Evolutionary conservation across 176 grass and related monocot genomes (phyloP), one percentile per base, ranked within the genome.

Genomic region (Typha latifolia): DNA sequence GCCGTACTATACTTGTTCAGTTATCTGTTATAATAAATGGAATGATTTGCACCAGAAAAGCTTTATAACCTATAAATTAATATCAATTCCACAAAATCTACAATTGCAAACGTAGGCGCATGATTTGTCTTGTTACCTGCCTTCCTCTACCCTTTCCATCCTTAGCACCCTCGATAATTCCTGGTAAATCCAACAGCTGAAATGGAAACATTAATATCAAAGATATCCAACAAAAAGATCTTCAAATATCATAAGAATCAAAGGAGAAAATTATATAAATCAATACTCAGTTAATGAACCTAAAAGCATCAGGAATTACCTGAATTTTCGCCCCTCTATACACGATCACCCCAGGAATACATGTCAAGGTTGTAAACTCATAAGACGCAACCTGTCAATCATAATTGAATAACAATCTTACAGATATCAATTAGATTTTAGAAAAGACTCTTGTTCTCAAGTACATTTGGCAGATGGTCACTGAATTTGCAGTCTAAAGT

Each of bases 101-200:
- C 53, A 19, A 21, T 10, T 12, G 53, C 7, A 11, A 59, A 10
- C n/a, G 37, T 51, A 47, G n/a, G 56, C 68, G 27, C 53, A 65
- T 7, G 48, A 5, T 14, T 43, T 50, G 20, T 20, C 47, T 79
- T 47, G 68, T 56, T 85, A 99, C 94, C 94, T 99, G 94, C 78
- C 94, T 99, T 55, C 94, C 94, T 99, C 94, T 86, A 71, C 94
- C 94, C 75, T 99, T 99, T 69, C 94, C 94, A 81, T 99, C 94
- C 80, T 99, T 99, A 70, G 94, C 94, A 76, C 94, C 94, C 85
- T 99, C 94, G 75, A 99, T 99, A 49, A 99, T 99, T 31, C 94
- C 94, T 47, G 94, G 94, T 49, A 99, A 78, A 90, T 99, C 94
- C 49, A 99, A 79, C 70, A 99, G 78, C 94, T 99, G 71, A 74